Conservation (phyloP, 306 rosid species). For the Castanea mollissima region DNA sequence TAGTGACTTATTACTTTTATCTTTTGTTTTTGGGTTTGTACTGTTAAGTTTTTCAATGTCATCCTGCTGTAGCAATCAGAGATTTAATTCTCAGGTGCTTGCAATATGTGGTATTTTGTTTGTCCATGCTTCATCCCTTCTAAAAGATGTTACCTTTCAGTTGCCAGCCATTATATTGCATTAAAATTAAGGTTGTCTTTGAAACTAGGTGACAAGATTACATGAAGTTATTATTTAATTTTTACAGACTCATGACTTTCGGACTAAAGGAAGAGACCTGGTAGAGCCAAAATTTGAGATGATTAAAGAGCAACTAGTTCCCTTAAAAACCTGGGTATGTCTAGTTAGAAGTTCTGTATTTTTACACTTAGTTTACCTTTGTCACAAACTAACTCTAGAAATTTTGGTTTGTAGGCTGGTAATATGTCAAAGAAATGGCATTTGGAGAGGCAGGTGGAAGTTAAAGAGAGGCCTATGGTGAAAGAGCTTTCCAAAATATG, state of each 20-base stretch:
- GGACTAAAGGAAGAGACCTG: constrained; percentile 55
- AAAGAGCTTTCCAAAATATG: constrained; percentile 61
- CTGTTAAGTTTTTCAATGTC: neutral
- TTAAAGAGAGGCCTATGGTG: constrained; percentile 63
- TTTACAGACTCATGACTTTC: constrained; percentile 60
- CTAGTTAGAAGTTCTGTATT: neutral
- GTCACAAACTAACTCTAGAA: constrained; percentile 19
- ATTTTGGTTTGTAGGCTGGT: constrained; percentile 59
- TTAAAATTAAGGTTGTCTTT: constrained; percentile 3
- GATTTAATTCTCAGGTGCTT: neutral
- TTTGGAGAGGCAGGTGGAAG: constrained; percentile 49
- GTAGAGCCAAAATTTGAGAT: constrained; percentile 59
- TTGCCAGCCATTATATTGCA: constrained; percentile 2
- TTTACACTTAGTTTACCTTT: neutral
- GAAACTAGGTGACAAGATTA: constrained; percentile 14
- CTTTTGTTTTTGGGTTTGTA: neutral
- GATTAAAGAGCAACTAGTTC: constrained; percentile 52
- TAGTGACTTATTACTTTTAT: neutral
- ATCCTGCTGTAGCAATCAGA: neutral
- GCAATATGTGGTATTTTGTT: neutral
- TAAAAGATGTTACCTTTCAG: neutral
- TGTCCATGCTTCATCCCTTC: neutral
- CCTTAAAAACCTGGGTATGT: constrained; percentile 71
- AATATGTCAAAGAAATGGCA: constrained; percentile 69
- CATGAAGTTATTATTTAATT: constrained; percentile 12